Evolutionary conservation across 2,329 filamentous ascomycete genomes (phyloP).

Genomic region (Pseudonectria foliicola): DNA sequence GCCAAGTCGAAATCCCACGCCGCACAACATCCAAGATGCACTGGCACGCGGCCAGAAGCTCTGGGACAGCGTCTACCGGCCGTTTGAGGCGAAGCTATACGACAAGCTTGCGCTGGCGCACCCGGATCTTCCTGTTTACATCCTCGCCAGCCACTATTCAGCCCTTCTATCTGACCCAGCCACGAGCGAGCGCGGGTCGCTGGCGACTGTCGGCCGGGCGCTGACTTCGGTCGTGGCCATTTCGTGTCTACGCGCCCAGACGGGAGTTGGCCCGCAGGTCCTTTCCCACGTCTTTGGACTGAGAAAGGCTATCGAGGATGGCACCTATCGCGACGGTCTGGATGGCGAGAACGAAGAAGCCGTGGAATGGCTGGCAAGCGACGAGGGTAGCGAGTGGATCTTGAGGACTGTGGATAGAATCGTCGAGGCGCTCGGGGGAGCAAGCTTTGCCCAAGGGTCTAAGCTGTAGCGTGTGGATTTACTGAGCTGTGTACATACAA

Average conservation of each 20-base stretch:
- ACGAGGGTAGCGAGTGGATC: constrained; percentile 42
- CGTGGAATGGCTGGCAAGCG: constrained; percentile 34
- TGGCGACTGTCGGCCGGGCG: constrained; percentile 56
- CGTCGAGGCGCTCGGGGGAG: constrained; percentile 37
- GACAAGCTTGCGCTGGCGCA: constrained; percentile 67
- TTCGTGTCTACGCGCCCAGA: constrained; percentile 68
- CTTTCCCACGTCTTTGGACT: constrained; percentile 75
- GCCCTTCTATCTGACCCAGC: constrained; percentile 64
- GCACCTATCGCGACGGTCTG: constrained; percentile 36
- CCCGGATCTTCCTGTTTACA: constrained; percentile 75
- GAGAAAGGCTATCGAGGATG: constrained; percentile 67
- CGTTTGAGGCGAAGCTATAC: constrained; percentile 65
- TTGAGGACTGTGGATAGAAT: constrained; percentile 38
- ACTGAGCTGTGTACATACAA: too few relatives aligned
- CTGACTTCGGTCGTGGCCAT: constrained; percentile 69
- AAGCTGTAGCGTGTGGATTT: constrained; percentile 9
- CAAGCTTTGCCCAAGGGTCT: constrained; percentile 28
- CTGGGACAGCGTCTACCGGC: constrained; percentile 72
- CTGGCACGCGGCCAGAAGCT: constrained; percentile 54
- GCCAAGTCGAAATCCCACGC: constrained; percentile 47
- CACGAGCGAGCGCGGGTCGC: constrained; percentile 31
- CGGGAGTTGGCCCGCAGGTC: constrained; percentile 76
- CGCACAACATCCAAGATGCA: constrained; percentile 47
- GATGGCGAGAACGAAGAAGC: constrained; percentile 28
- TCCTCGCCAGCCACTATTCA: constrained; percentile 68